These are phyloP conservation scores for Trametes gibbosa DNA, from an alignment of 768 basidiomycete genomes.

Conservation along the genomic window DNA sequence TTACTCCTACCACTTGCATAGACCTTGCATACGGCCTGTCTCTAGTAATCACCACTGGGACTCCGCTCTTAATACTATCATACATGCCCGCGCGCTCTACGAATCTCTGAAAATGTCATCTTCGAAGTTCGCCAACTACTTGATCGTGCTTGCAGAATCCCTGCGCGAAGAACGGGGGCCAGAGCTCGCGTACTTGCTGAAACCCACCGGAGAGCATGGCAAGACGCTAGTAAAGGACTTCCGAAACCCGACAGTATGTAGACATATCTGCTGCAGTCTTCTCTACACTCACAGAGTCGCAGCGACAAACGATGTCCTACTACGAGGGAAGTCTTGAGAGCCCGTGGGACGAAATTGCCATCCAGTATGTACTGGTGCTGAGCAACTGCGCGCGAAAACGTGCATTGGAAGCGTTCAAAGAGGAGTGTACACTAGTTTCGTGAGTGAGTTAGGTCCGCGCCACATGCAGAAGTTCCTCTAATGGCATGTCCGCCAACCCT, in stretches of 20 bases:
- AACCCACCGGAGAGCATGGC: conserved; percentile 74
- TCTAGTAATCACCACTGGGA: no score
- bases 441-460: conserved; percentile 40
- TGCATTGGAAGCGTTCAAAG: conserved; percentile 73
- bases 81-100: background rate
- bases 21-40: background rate
- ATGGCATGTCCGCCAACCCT: background rate
- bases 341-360: conserved; percentile 86
- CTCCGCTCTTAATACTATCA: background rate
- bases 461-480: conserved; percentile 11
- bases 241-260: conserved; percentile 50
- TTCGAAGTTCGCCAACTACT: conserved; percentile 55
- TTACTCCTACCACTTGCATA: background rate
- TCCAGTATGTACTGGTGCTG: conserved; percentile 78
- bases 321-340: conserved; percentile 64
- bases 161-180: conserved; percentile 63
- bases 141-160: conserved; percentile 59
- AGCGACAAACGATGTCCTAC: conserved; percentile 32
- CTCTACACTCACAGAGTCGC: background rate
- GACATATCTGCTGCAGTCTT: background rate
- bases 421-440: conserved; percentile 74
- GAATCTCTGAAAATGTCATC: conserved; percentile 7
- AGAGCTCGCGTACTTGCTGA: conserved; percentile 69
- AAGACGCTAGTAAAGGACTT: conserved; percentile 75
- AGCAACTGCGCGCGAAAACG: conserved; percentile 66